A percentile compares a stretch with the other conserved stretches of the same genome.
phyloP scores from a whole-genome alignment of 108 stramenopile species.

The Aurantiochytrium sp. region DNA sequence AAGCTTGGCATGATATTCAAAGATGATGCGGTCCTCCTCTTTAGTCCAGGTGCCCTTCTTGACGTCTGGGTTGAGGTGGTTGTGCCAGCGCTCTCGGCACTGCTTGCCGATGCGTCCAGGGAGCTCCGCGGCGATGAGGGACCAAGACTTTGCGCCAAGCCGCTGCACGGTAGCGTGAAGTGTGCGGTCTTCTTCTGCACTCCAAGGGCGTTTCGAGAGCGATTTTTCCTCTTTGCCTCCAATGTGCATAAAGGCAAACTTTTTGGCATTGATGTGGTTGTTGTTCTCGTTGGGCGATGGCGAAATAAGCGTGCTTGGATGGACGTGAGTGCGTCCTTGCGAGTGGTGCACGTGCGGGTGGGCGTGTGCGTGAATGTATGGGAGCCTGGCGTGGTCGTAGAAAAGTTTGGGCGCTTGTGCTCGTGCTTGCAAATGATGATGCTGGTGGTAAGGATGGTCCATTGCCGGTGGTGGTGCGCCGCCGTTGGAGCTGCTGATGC shows the following conservation, averaged over 20 bases:
- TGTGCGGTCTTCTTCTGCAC: slow-evolving; percentile 43
- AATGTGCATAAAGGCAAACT: background rate
- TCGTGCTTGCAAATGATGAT: background rate
- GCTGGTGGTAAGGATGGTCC: background rate
- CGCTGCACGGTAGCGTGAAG: slow-evolving; percentile 37
- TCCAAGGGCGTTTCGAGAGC: slow-evolving; percentile 43
- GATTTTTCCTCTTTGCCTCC: slow-evolving; percentile 18
- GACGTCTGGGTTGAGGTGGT: slow-evolving; percentile 75
- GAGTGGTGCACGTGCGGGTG: background rate
- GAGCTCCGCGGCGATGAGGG: slow-evolving; percentile 46
- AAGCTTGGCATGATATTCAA: slow-evolving; percentile 29
- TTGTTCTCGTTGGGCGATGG: background rate
- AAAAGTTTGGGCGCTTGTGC: background rate
- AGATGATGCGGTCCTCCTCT: slow-evolving; percentile 40
- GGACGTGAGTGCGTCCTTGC: background rate
- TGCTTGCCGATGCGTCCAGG: slow-evolving; percentile 56
- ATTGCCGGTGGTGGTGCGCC: background rate
- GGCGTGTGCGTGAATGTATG: background rate
- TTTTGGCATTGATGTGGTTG: background rate
- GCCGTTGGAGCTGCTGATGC: too few species aligned
- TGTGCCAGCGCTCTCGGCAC: slow-evolving; percentile 61
- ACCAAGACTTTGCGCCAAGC: slow-evolving; percentile 48
- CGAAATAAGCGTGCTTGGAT: background rate
- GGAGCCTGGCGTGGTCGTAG: background rate
- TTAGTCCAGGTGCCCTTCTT: slow-evolving; percentile 52